Evolutionary conservation across 2,329 filamentous ascomycete species (phyloP).

Genomic region (Colletotrichum nymphaeae): DNA sequence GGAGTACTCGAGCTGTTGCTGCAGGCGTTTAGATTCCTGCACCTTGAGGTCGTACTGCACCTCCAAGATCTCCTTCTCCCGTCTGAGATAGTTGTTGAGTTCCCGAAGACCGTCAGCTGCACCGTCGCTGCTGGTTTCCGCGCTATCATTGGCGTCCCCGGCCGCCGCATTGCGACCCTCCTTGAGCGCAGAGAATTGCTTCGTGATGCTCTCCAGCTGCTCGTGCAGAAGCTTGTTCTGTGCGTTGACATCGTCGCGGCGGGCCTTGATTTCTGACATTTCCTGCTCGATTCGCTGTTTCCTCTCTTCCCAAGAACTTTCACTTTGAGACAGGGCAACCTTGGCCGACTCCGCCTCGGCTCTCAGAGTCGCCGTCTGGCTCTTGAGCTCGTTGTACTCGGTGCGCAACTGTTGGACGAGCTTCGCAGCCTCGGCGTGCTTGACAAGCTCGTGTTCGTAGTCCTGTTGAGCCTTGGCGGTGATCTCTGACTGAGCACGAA

Average conservation of each 20-base stretch:
- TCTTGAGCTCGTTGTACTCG: slow-evolving; percentile 86
- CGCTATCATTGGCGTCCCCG: slow-evolving; percentile 59
- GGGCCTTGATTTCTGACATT: slow-evolving; percentile 79
- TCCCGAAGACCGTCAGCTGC: slow-evolving; percentile 81
- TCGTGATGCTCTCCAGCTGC: slow-evolving; percentile 85
- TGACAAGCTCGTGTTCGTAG: slow-evolving; percentile 93
- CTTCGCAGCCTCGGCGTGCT: slow-evolving; percentile 95
- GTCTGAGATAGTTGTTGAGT: slow-evolving; percentile 88
- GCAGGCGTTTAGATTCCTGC: slow-evolving; percentile 87
- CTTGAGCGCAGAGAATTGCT: slow-evolving; percentile 84
- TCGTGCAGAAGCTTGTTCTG: slow-evolving; percentile 93
- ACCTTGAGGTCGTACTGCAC: slow-evolving; percentile 93
- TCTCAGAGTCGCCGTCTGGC: slow-evolving; percentile 78
- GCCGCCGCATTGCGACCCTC: slow-evolving; percentile 51
- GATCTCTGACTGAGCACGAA: slow-evolving; percentile 93
- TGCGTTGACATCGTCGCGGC: slow-evolving; percentile 84
- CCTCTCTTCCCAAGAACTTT: slow-evolving; percentile 89
- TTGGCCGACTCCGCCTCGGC: slow-evolving; percentile 89
- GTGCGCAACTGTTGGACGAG: slow-evolving; percentile 80
- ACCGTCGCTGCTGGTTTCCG: slow-evolving; percentile 57
- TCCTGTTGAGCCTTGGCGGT: slow-evolving; percentile 93
- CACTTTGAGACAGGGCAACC: slow-evolving; percentile 80
- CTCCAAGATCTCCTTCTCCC: slow-evolving; percentile 97
- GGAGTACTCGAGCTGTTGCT: slow-evolving; percentile 89
- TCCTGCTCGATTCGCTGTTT: slow-evolving; percentile 86